Evolutionary conservation across 2,329 filamentous ascomycete species (phyloP), one percentile per base, ranked within the genome.

Genomic region (Diaporthe ilicicola): DNA sequence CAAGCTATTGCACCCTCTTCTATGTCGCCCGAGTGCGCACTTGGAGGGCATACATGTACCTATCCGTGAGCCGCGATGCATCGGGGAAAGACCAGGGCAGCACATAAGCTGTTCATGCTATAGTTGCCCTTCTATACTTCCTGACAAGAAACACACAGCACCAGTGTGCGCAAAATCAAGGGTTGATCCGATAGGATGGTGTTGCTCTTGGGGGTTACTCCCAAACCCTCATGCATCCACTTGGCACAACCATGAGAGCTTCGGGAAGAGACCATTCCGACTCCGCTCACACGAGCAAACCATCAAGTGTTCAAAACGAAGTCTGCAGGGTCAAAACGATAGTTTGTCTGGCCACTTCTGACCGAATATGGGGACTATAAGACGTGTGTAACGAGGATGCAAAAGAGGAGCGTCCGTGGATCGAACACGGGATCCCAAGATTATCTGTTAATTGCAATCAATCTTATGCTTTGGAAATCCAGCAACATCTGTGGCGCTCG

Each of bases 341-440:
- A 13, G 5, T 10, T 13, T 8, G 3, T 39, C 37, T 34, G 4
- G 9, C 9, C 9, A 9, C 32, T 34, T 34, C 9, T 34, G 32
- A 5, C 4, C 32, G 4, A 34, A 34, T 34, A 9, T 46, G 10
- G 6, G 24, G 55, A 44, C 55, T 24, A 13, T 17, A 13, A 17
- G 29, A 10, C 29, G 37, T 22, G 6, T n/a, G 9, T 19, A 34
- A n/a, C 27, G n/a, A 32, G 32, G 8, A 32, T 4, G 19, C 1
- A 8, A 54, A 55, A 39, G 1, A 56, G 55, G 22, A 42, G 4
- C 7, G 1, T 4, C 55, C 55, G 55, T 59, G 55, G 55, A 19
- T 59, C 55, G 37, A 59, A 44, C 55, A 59, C 55, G 37, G 55
- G 55, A 59, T 34, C 55, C 55, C 55, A 59, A 59, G 55, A 59